Base-by-base conservation (phyloP, 2,329 filamentous ascomycete species). In the Pseudogymnoascus sp. region DNA sequence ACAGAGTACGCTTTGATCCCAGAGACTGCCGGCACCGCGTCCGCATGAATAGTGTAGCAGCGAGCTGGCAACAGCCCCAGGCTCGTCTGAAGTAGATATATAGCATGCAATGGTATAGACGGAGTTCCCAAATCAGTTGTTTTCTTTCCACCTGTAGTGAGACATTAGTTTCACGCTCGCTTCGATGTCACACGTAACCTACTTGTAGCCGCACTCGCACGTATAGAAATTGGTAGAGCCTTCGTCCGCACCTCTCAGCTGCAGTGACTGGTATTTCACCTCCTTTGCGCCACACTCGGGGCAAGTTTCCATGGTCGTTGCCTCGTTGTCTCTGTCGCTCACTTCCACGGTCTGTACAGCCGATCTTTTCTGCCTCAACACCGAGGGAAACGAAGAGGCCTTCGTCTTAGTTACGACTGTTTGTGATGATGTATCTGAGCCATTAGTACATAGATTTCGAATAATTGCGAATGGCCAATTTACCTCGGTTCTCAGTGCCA, bases 1-100 rank as follows among this genome's bases (percentile, higher is more conserved):
- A 77, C 84, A 30, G 92, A 99, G 72, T 99, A 99, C 77, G 94
- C 94, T 52, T 81, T 96, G 69, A 86, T 97, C 66, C 92, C 92
- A 2, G 82, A 88, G 67, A 74, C 74, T 57, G 71, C 65, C 66
- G 55, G 63, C 13, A 57, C 19, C 21, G 30, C 21, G 12, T 4
- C 55, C 9, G 55, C 55, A 57, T 57, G 28, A 57, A 52, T 52
- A 30, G 10, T 52, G 7, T 30, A 30, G n/a, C 19, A 52, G 26
- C 45, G 12, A 30, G 26, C 45, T 52, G 45, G 45, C 26, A 52
- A 30, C 45, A 18, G 45, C 45, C 7, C 26, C 23, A 19, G 28
- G 26, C 26, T 18, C 18, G 26, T 52, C 23, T 52, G 26, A 5
- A 57, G 35, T 57, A 57, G 55, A 57, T 57, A 57, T 57, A 30